These are phyloP conservation scores for Heritiera fomes DNA, from an alignment of 345 rosid genomes.

Conservation along the genomic window DNA sequence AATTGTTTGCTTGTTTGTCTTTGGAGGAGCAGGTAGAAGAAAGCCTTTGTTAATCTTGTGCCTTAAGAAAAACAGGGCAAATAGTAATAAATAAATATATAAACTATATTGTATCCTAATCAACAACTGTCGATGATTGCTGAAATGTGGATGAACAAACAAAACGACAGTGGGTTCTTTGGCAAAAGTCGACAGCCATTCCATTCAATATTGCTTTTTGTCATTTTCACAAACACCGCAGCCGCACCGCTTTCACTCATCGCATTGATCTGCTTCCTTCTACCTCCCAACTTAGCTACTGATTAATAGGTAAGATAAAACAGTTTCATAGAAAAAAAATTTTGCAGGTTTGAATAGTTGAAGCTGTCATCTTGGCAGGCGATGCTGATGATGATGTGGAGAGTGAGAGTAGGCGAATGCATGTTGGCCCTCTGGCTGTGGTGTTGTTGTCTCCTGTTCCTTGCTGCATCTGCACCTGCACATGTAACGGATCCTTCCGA, in stretches of 20 bases:
- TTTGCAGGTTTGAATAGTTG: not conserved
- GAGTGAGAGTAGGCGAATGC: not conserved
- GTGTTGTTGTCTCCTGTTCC: not conserved
- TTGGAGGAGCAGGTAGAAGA: too few species aligned
- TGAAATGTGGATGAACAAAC: constrained; percentile 2
- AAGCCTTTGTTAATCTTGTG: too few species aligned
- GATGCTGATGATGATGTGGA: not conserved
- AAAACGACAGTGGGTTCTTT: not conserved
- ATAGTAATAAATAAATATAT: too few species aligned
- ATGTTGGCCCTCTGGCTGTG: not conserved
- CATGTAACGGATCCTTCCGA: not conserved
- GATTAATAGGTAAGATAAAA: not conserved
- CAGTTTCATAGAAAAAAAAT: not conserved
- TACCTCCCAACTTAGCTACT: not conserved
- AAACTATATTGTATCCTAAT: too few species aligned
- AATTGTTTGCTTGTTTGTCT: too few species aligned
- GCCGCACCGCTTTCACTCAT: not conserved
- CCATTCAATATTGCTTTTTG: not conserved
- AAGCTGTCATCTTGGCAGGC: not conserved
- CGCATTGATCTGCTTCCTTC: not conserved
- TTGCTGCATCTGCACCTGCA: not conserved
- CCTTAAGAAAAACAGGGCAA: too few species aligned
- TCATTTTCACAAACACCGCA: not conserved
- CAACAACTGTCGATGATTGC: too few species aligned
- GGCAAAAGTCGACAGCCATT: constrained; percentile 12